Base-by-base conservation (phyloP, 2,329 filamentous ascomycete genomes). In the Colletotrichum spaethianum region DNA sequence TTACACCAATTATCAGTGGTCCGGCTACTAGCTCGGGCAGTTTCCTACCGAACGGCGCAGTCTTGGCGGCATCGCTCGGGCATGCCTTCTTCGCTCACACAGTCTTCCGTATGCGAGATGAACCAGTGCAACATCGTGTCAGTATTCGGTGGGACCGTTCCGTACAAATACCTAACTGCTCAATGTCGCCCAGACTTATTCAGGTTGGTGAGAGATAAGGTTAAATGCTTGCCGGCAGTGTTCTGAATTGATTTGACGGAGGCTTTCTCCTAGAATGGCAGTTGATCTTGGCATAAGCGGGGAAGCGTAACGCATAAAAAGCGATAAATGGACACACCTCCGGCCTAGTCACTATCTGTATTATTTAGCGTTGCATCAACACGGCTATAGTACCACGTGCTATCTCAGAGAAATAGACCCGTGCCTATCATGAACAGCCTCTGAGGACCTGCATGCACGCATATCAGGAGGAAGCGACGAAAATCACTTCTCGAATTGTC, bases 221-320 rank as follows among this genome's bases (percentile, higher is more conserved):
- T 60, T 60, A 44, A 46, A 60, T 12, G 26, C 12, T 14, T 31
- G 18, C 56, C 56, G 40, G 40, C 38, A 31, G 16, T 11, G 11
- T 31, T 5, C 9, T 16, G 33, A 33, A 31, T 11, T 53, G 50
- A 31, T 18, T n/a, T 2, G 1, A 20, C 56, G 56, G 56, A 46
- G 28, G 40, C 20, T 28, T n/a, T 44, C 14, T 60, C 56, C 40
- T 26, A 20, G 56, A 60, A 60, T 44, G 56, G 56, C 56, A 60
- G 56, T 44, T 60, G 38, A 33, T 42, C 38, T 60, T 46, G 56
- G 40, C 40, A 38, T 31, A 6, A 23, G 26, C 18, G 56, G 40
- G 26, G 40, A n/a, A 60, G 26, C 33, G 40, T n/a, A 46, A 33
- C 28, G 16, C 5, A n/a, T 33, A 53, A n/a, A 31, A 5, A 3